Conservation (phyloP, 345 rosid species). For the Draba incana region DNA sequence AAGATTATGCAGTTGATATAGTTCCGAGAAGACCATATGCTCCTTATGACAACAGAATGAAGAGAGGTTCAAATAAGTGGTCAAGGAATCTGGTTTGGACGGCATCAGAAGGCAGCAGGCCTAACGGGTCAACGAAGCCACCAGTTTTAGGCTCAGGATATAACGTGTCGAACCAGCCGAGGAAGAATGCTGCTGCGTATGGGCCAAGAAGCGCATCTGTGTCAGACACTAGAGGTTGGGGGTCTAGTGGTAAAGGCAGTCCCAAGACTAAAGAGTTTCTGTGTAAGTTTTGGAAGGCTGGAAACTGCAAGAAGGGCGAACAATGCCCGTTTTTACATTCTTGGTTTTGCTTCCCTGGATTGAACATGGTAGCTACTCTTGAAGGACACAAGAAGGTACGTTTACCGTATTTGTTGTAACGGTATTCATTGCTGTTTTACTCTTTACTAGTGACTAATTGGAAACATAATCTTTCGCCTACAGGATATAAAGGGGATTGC, state of each 20-base stretch:
- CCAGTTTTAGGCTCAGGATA: slow-evolving; percentile 12
- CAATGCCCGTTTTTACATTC: slow-evolving; percentile 42
- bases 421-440: background rate
- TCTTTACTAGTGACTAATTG: background rate
- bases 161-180: slow-evolving; percentile 3
- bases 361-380: slow-evolving; percentile 36
- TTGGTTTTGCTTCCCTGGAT: slow-evolving; percentile 37
- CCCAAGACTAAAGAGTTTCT: slow-evolving; percentile 13
- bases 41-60: slow-evolving; percentile 14
- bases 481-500: slow-evolving; percentile 57
- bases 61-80: slow-evolving; percentile 13
- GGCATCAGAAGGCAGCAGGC: slow-evolving; percentile 15
- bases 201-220: slow-evolving; percentile 13
- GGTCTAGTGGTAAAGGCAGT: slow-evolving; percentile 4
- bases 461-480: background rate
- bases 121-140: slow-evolving; percentile 18
- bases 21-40: slow-evolving; percentile 30
- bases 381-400: slow-evolving; percentile 44
- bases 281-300: slow-evolving; percentile 41
- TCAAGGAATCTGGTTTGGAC: slow-evolving; percentile 45
- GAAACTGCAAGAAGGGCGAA: slow-evolving; percentile 42
- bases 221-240: slow-evolving; percentile 16
- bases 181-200: background rate
- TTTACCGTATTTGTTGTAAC: background rate
- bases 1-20: slow-evolving; percentile 20